phyloP scores from a whole-genome alignment of 73 alveolate genomes.

The Paramecium caudatum region DNA sequence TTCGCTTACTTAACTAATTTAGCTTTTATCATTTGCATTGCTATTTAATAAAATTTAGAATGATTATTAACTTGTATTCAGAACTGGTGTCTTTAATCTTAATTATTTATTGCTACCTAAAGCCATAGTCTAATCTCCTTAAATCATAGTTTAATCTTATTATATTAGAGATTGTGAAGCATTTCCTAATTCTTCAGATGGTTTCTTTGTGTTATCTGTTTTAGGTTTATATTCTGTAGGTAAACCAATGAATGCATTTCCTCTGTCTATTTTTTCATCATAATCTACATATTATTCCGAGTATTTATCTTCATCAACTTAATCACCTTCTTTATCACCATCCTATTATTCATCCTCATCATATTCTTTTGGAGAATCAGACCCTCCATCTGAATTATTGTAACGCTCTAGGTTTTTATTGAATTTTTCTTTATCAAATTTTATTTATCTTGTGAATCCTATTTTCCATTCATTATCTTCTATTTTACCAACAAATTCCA shows the following conservation, averaged over 20 bases:
- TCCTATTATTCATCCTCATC: conserved; percentile 8
- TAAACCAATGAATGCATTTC: conserved; percentile 43
- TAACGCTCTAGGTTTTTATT: conserved; percentile 30
- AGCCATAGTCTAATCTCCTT: conserved; percentile 38
- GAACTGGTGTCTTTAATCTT: conserved; percentile 48
- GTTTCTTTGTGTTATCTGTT: background rate
- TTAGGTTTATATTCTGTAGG: conserved; percentile 33
- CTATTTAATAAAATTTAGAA: background rate
- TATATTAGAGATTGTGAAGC: conserved; percentile 23
- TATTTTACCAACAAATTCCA: conserved; percentile 73
- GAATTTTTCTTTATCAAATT: conserved; percentile 29
- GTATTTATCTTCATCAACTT: conserved; percentile 29
- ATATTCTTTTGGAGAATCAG: conserved; percentile 44
- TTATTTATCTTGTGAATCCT: conserved; percentile 48
- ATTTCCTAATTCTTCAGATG: conserved; percentile 60
- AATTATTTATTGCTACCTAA: conserved; percentile 22
- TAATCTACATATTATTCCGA: conserved; percentile 42
- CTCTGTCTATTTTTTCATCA: conserved; percentile 47
- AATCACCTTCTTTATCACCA: conserved; percentile 40
- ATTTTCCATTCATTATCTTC: conserved; percentile 60
- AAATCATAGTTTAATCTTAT: conserved; percentile 25
- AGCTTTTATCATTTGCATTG: conserved; percentile 42
- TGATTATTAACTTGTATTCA: conserved; percentile 52
- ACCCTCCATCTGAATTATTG: conserved; percentile 4
- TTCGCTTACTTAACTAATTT: conserved; percentile 52